These are phyloP conservation scores for Setaria viridis DNA, from an alignment of 202 grass and related monocot genomes.

Conservation along the genomic window DNA sequence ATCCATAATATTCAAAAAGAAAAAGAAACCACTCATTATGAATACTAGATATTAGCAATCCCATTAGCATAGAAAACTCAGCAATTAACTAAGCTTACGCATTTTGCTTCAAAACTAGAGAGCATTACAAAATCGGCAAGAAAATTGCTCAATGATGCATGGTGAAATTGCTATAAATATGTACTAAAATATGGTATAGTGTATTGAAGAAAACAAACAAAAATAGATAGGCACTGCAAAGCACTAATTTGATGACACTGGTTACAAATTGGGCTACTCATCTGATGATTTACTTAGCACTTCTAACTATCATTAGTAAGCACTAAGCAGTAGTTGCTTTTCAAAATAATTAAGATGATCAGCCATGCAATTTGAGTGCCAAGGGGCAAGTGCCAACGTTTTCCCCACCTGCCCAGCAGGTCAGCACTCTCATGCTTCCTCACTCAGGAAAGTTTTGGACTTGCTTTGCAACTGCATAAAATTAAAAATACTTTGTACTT, in stretches of 20 bases:
- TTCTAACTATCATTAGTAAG: not conserved
- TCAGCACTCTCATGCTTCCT: not conserved
- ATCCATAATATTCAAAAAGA: not conserved
- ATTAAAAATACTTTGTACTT: not conserved
- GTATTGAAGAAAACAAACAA: not conserved
- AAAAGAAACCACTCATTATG: not conserved
- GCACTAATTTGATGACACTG: not conserved
- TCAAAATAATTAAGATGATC: not conserved
- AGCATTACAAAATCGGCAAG: not conserved
- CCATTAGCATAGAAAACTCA: not conserved
- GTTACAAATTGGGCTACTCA: not conserved
- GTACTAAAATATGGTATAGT: not conserved
- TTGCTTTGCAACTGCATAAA: constrained; percentile 1
- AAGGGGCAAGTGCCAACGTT: not conserved
- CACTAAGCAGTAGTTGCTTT: not conserved
- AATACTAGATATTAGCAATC: constrained; percentile 10
- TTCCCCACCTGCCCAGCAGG: not conserved
- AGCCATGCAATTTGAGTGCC: not conserved
- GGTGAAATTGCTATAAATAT: not conserved
- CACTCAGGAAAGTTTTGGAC: not conserved
- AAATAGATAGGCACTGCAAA: not conserved
- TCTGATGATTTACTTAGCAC: constrained; percentile 6
- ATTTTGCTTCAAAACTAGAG: not conserved
- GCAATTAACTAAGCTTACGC: not conserved
- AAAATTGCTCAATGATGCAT: not conserved